Conservation (phyloP, 148 eudicot genomes). For the Mesembryanthemum crystallinum region DNA sequence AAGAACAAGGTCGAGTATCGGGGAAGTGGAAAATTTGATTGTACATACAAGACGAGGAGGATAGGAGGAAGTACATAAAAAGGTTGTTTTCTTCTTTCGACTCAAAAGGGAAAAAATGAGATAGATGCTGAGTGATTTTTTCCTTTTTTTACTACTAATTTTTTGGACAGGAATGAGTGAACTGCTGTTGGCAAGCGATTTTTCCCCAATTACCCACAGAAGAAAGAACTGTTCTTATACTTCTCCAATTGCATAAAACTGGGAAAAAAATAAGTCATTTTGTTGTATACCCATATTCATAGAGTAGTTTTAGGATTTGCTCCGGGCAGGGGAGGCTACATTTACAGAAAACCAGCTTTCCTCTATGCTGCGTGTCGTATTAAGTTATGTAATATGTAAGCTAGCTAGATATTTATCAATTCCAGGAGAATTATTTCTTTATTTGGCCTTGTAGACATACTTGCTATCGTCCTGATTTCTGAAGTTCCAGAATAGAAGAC, state of each 20-base stretch:
- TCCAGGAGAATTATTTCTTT: neutral
- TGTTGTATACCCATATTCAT: neutral
- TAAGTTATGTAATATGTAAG: neutral
- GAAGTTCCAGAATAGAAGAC: slow-evolving; percentile 8
- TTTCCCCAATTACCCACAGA: neutral
- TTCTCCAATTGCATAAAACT: slow-evolving; percentile 3
- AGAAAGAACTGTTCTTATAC: neutral
- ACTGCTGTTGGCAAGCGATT: neutral
- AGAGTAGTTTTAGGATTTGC: slow-evolving; percentile 7
- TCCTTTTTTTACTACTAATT: slow-evolving; percentile 11
- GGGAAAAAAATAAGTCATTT: neutral
- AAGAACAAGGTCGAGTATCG: neutral
- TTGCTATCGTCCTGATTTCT: neutral
- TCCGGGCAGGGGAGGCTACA: slow-evolving; percentile 5
- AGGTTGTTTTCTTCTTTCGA: slow-evolving; percentile 15
- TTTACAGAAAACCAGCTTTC: neutral
- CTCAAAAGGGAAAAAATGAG: slow-evolving; percentile 12
- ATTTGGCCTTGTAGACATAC: neutral
- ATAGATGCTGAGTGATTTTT: slow-evolving; percentile 23
- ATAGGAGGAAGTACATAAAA: slow-evolving; percentile 23
- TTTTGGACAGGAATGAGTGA: slow-evolving; percentile 21
- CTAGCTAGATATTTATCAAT: neutral
- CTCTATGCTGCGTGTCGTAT: neutral
- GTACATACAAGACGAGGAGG: slow-evolving; percentile 30
- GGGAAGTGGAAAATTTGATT: slow-evolving; percentile 9